A percentile compares a stretch with the other conserved stretches of the same genome.
phyloP scores from a whole-genome alignment of 352 stramenopile species.

The Phytophthora vignae region DNA sequence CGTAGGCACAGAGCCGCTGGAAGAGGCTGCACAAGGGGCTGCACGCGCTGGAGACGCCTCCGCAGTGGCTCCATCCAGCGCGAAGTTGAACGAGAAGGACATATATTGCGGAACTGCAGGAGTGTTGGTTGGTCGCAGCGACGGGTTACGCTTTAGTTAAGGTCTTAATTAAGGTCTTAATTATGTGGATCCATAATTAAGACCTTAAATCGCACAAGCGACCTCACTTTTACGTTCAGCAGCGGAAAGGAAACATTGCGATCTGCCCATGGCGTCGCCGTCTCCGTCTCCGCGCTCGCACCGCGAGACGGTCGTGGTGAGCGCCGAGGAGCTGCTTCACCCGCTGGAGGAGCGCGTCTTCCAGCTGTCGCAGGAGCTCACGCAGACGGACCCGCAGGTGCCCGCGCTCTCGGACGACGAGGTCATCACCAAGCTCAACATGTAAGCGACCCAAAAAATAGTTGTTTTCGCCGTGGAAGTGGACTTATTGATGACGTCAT shows the following conservation, averaged over 20 bases:
- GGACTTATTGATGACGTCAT: constrained; percentile 7
- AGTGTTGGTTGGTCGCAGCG: background rate
- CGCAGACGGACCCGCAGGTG: constrained; percentile 46
- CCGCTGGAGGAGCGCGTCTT: constrained; percentile 66
- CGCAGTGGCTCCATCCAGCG: constrained; percentile 32
- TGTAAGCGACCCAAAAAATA: constrained; percentile 42
- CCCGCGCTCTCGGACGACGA: constrained; percentile 63
- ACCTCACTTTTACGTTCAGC: background rate
- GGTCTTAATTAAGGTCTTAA: too few species aligned
- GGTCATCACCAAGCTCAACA: constrained; percentile 76
- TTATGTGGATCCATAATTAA: too few species aligned
- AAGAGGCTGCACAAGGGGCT: background rate
- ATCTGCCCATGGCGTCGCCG: constrained; percentile 20
- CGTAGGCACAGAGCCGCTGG: constrained; percentile 12
- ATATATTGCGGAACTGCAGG: constrained; percentile 1
- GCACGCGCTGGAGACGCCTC: background rate
- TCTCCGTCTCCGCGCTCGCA: constrained; percentile 28
- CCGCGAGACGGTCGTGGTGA: constrained; percentile 34
- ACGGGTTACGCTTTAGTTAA: too few species aligned
- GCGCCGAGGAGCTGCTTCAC: constrained; percentile 58
- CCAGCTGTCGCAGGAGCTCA: constrained; percentile 75
- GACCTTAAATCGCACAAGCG: too few species aligned
- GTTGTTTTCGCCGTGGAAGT: background rate
- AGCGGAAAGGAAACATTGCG: constrained; percentile 13
- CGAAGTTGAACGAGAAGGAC: constrained; percentile 80